Percentiles rank a stretch among this genome's conserved stretches.
These are phyloP conservation scores for Chytriomyces hyalinus DNA, from an alignment of 192 early-diverging fungal genomes.

Conservation along the genomic window DNA sequence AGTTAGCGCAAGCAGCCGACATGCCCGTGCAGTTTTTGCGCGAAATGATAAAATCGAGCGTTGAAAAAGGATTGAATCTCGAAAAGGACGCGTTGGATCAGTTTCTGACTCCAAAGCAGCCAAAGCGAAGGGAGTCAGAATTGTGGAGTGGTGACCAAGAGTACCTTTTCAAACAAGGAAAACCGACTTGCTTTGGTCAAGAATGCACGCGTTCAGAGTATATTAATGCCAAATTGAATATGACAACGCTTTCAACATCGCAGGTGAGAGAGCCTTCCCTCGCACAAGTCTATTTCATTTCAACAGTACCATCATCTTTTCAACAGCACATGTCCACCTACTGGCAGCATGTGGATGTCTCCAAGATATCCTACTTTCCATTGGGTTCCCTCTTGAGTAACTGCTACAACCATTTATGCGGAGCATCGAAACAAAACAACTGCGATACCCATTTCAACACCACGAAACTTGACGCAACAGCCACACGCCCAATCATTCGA, in stretches of 20 bases:
- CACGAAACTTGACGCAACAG: neutral
- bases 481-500: neutral
- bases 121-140: neutral
- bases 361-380: slow-evolving; percentile 13
- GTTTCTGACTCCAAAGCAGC: neutral
- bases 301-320: neutral
- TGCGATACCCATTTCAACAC: neutral
- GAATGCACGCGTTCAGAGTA: slow-evolving; percentile 11
- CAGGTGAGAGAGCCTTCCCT: slow-evolving; percentile 6
- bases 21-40: neutral
- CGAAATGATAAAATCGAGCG: slow-evolving; percentile 1
- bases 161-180: slow-evolving; percentile 8
- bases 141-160: slow-evolving; percentile 9
- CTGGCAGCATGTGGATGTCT: slow-evolving; percentile 14
- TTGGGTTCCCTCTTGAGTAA: neutral
- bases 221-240: slow-evolving; percentile 8
- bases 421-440: neutral
- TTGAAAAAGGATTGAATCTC: neutral
- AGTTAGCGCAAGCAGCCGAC: neutral
- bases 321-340: slow-evolving; percentile 15
- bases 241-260: neutral
- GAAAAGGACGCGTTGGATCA: neutral
- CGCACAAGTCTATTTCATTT: neutral
- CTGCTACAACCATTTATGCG: neutral
- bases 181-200: slow-evolving; percentile 18